Percentiles rank a stretch among this genome's conserved stretches.
Evolutionary conservation across 2,329 filamentous ascomycete genomes (phyloP).

Genomic region (Pseudogymnoascus sp.): DNA sequence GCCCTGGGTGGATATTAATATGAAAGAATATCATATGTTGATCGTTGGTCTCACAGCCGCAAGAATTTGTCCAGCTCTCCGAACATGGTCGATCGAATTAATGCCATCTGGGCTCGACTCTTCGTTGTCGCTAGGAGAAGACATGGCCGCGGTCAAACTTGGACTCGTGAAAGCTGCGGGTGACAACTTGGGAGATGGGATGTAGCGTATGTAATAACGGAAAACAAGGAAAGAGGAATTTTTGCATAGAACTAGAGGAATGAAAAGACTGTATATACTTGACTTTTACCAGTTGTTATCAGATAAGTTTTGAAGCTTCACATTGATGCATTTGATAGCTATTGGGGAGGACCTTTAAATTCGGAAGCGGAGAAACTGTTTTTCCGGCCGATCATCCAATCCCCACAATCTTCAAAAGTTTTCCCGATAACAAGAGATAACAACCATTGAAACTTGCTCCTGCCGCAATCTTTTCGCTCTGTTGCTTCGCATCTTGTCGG

Average conservation of each 20-base stretch:
- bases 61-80: constrained; percentile 18
- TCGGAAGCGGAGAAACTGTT: not conserved
- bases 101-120: not conserved
- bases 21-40: not conserved
- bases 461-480: constrained; percentile 1
- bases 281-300: not conserved
- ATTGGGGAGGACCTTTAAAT: not conserved
- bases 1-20: constrained; percentile 16
- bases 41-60: constrained; percentile 14
- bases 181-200: not conserved
- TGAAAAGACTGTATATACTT: not conserved
- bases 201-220: not conserved
- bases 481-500: not conserved
- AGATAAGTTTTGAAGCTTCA: not conserved
- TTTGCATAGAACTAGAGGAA: not conserved
- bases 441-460: not conserved
- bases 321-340: not conserved
- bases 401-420: constrained; percentile 8
- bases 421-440: constrained; percentile 10
- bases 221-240: not conserved
- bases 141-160: not conserved
- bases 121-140: not conserved
- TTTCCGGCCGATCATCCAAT: not conserved
- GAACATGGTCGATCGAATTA: constrained; percentile 14
- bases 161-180: not conserved